phyloP scores from a whole-genome alignment of 345 rosid species.

The Arabidopsis thaliana region DNA sequence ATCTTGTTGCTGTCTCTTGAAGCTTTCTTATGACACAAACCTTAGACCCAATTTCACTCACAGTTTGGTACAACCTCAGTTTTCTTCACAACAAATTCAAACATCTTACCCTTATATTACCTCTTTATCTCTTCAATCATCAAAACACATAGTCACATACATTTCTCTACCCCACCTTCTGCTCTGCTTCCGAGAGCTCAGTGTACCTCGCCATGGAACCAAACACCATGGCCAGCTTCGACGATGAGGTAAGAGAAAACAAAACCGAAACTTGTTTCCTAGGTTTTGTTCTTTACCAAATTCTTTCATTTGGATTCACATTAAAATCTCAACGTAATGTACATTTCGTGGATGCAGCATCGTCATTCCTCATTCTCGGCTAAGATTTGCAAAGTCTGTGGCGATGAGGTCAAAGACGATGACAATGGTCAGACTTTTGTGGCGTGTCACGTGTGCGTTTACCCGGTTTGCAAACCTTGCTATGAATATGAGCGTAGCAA shows the following conservation, averaged over 20 bases:
- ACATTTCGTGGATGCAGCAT: conserved; percentile 46
- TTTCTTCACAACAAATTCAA: conserved; percentile 21
- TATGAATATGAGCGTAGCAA: conserved; percentile 91
- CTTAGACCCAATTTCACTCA: conserved; percentile 58
- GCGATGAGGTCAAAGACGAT: conserved; percentile 66
- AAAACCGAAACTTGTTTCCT: conserved; percentile 18
- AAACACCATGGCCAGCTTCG: conserved; percentile 64
- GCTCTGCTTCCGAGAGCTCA: conserved; percentile 33
- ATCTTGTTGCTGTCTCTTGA: conserved; percentile 47
- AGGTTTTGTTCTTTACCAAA: conserved; percentile 18
- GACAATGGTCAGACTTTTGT: conserved; percentile 70
- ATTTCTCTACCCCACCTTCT: conserved; percentile 8
- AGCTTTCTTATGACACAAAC: conserved; percentile 51
- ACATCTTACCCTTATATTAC: conserved; percentile 30
- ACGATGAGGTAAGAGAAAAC: conserved; percentile 48
- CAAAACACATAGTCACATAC: conserved; percentile 38
- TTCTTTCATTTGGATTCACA: neutral
- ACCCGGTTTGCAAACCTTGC: conserved; percentile 90
- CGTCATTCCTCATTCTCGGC: conserved; percentile 51
- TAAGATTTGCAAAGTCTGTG: conserved; percentile 72
- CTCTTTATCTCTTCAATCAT: conserved; percentile 26
- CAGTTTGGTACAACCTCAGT: conserved; percentile 67
- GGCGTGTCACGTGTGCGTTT: conserved; percentile 80
- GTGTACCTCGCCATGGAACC: conserved; percentile 49
- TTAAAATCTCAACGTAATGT: neutral